These are phyloP conservation scores for Pyrenophora teres DNA, from an alignment of 2,329 filamentous ascomycete genomes.

Conservation along the genomic window DNA sequence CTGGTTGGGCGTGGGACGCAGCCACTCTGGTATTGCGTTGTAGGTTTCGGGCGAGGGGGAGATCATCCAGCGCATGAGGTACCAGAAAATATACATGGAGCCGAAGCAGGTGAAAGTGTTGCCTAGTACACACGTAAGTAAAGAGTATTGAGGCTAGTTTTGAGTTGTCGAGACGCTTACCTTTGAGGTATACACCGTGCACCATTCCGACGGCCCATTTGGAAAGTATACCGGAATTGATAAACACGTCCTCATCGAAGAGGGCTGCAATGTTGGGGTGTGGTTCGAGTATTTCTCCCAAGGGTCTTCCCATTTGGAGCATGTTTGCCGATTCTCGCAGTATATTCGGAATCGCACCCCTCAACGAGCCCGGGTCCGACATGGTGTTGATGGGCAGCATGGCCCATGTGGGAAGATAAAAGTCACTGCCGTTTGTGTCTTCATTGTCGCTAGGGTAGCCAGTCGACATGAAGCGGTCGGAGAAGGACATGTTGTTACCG, in stretches of 20 bases:
- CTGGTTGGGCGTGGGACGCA: constrained; percentile 33
- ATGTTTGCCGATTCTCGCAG: constrained; percentile 20
- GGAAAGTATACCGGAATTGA: constrained; percentile 23
- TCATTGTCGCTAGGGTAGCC: constrained; percentile 17
- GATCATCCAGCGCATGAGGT: constrained; percentile 34
- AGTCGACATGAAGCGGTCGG: constrained; percentile 15
- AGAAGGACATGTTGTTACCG: constrained; percentile 26
- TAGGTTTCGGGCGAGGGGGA: constrained; percentile 31
- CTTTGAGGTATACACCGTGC: constrained; percentile 25
- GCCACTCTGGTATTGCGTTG: constrained; percentile 29
- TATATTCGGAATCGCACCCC: constrained; percentile 13
- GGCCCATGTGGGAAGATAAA: constrained; percentile 31
- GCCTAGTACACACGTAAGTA: constrained; percentile 14
- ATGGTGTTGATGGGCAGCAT: constrained; percentile 31
- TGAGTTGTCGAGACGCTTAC: constrained; percentile 2
- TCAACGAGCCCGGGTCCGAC: constrained; percentile 25
- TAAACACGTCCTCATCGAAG: constrained; percentile 24
- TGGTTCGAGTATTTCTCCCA: constrained; percentile 20
- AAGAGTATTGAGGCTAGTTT: background rate
- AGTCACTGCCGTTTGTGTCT: constrained; percentile 16
- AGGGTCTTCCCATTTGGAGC: constrained; percentile 13
- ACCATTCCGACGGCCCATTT: constrained; percentile 31
- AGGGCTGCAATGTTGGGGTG: constrained; percentile 32
- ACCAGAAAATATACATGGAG: constrained; percentile 32
- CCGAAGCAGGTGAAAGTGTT: constrained; percentile 32